Percentiles rank a stretch among this genome's conserved stretches.
Evolutionary conservation across 2,329 filamentous ascomycete genomes (phyloP).

Genomic region (Trichophyton verrucosum): DNA sequence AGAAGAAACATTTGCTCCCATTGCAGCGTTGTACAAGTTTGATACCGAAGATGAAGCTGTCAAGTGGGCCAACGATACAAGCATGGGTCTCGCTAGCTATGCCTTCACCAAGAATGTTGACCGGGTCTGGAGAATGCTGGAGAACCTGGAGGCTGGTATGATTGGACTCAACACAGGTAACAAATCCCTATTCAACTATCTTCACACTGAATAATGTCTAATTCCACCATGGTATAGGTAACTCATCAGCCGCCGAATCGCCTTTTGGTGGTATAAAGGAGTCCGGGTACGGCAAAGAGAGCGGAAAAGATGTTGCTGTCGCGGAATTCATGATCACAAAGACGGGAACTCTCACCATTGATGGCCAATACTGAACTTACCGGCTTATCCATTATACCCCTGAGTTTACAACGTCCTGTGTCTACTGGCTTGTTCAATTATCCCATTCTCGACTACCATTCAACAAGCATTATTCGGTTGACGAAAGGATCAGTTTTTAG

Average conservation of each 20-base stretch:
- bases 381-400: background rate
- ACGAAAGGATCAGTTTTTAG: too few species aligned
- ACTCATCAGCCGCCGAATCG: slow-evolving; percentile 52
- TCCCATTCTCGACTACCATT: too few species aligned
- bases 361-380: slow-evolving; percentile 39
- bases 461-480: too few species aligned
- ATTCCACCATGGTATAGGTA: slow-evolving; percentile 29
- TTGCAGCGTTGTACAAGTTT: slow-evolving; percentile 52
- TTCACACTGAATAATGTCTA: background rate
- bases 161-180: slow-evolving; percentile 51
- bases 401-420: too few species aligned
- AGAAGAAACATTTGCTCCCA: slow-evolving; percentile 55
- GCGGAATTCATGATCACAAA: slow-evolving; percentile 52
- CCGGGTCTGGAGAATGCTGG: slow-evolving; percentile 52
- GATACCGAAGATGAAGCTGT: slow-evolving; percentile 55
- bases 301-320: slow-evolving; percentile 53
- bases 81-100: slow-evolving; percentile 55
- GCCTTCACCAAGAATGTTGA: slow-evolving; percentile 58
- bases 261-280: slow-evolving; percentile 59
- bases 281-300: slow-evolving; percentile 55
- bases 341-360: slow-evolving; percentile 51
- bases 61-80: slow-evolving; percentile 47
- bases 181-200: slow-evolving; percentile 10
- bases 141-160: slow-evolving; percentile 58
- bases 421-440: too few species aligned